phyloP scores from a whole-genome alignment of 768 basidiomycete genomes.

The Galerina marginata region DNA sequence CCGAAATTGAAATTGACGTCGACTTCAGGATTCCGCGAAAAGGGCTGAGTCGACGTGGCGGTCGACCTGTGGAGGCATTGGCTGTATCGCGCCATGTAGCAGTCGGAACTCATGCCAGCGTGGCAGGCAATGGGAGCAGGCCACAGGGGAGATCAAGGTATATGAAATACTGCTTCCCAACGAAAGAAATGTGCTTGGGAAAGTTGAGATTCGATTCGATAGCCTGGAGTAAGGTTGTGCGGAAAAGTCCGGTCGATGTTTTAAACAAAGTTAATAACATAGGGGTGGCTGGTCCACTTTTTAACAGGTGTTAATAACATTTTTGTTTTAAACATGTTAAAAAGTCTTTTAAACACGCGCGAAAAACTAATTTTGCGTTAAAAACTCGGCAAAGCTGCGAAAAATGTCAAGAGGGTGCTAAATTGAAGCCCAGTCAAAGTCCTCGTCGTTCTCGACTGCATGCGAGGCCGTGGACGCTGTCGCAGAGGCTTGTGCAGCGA shows the following conservation, averaged over 20 bases:
- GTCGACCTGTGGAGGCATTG: no score
- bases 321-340: constrained; percentile 12
- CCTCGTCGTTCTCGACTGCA: background rate
- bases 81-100: background rate
- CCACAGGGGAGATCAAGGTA: no score
- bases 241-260: background rate
- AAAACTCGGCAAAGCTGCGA: constrained; percentile 1
- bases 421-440: constrained; percentile 6
- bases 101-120: no score
- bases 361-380: background rate
- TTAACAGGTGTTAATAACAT: constrained; percentile 12
- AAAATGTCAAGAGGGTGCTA: constrained; percentile 12
- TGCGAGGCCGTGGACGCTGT: no score
- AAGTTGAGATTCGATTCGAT: no score
- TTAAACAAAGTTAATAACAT: background rate
- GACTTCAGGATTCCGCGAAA: no score
- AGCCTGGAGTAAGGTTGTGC: background rate
- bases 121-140: no score
- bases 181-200: no score
- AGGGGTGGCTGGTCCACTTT: background rate
- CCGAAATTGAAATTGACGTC: no score
- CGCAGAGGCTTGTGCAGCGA: background rate
- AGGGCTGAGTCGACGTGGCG: no score
- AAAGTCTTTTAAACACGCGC: constrained; percentile 5
- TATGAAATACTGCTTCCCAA: no score